These are phyloP conservation scores for Boletus coccyginus DNA, from an alignment of 768 basidiomycete genomes.

Conservation along the genomic window DNA sequence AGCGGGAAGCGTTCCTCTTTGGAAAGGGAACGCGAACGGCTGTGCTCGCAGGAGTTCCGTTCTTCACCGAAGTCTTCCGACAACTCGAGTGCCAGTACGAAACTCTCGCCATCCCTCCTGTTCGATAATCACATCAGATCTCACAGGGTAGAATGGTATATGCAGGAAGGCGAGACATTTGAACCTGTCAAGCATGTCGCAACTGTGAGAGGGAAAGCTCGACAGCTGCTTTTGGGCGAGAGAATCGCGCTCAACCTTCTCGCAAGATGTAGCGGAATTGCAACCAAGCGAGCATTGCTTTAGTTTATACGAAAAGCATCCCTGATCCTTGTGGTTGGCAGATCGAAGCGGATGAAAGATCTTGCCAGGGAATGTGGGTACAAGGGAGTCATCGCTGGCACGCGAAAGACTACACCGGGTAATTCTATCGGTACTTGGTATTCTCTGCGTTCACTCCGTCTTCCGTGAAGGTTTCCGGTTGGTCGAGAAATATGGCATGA, in stretches of 20 bases:
- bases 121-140: not conserved
- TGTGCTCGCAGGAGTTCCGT: conserved; percentile 92
- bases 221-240: conserved; percentile 88
- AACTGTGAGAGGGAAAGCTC: conserved; percentile 85
- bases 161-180: conserved; percentile 80
- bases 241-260: conserved; percentile 90
- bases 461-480: conserved; percentile 72
- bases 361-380: conserved; percentile 77
- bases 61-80: conserved; percentile 89
- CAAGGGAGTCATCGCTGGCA: conserved; percentile 88
- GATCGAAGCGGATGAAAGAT: conserved; percentile 80
- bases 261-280: conserved; percentile 95
- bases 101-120: not conserved
- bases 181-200: conserved; percentile 83
- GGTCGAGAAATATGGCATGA: conserved; percentile 98
- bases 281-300: conserved; percentile 68
- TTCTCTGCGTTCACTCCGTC: conserved; percentile 5
- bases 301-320: not conserved
- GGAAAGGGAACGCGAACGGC: conserved; percentile 81
- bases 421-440: not conserved
- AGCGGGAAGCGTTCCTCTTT: conserved; percentile 81
- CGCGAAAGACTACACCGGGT: conserved; percentile 96
- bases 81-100: conserved; percentile 90
- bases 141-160: conserved; percentile 88
- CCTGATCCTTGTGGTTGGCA: conserved; percentile 30